These are phyloP conservation scores for Teratosphaeria nubilosa DNA, from an alignment of 2,329 filamentous ascomycete species.

Conservation along the genomic window DNA sequence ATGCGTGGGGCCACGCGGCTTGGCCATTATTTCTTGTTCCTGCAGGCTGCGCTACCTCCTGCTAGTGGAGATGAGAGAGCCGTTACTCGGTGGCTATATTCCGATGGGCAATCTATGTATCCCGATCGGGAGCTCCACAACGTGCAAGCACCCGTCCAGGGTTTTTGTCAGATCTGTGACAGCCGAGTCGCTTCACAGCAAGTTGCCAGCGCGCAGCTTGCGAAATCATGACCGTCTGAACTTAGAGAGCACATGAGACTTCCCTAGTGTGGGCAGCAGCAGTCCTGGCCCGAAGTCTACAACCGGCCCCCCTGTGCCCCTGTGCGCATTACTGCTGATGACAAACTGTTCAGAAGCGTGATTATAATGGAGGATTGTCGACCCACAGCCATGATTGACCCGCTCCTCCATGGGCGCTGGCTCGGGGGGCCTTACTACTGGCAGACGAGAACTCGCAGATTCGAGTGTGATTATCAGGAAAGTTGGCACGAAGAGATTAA, in stretches of 20 bases:
- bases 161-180: neutral
- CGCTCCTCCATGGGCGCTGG: neutral
- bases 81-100: neutral
- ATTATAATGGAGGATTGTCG: neutral
- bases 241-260: neutral
- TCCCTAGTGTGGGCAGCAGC: neutral
- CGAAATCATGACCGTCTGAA: neutral
- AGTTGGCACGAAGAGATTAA: neutral
- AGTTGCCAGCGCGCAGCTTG: neutral
- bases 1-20: neutral
- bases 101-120: neutral
- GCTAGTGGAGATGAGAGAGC: too few relatives aligned
- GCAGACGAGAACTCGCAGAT: neutral
- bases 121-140: neutral
- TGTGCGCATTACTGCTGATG: neutral
- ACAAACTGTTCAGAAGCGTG: neutral
- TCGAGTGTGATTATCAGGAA: neutral
- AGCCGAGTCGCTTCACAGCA: neutral
- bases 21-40: neutral
- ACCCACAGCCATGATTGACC: neutral
- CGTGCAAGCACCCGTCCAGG: neutral
- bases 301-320: neutral
- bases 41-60: neutral
- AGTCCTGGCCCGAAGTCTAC: neutral
- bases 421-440: neutral